Evolutionary conservation across 331 rosid genomes (phyloP).

Genomic region (Rhamnella rubrinervis): DNA sequence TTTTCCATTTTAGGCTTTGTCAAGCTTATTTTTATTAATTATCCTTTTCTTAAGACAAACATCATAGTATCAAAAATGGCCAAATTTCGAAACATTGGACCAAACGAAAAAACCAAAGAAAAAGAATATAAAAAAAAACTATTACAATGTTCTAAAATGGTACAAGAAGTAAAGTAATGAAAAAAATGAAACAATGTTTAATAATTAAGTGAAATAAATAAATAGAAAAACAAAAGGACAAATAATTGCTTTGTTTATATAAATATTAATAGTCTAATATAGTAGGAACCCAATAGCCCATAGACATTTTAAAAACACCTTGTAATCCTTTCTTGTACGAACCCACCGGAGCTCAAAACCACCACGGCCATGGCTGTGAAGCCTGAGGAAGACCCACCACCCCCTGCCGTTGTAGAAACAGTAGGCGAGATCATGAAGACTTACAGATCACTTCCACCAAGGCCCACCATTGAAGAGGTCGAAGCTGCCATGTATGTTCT

Average conservation of each 20-base stretch:
- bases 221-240: neutral
- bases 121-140: neutral
- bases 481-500: slow-evolving; percentile 70
- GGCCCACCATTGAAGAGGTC: slow-evolving; percentile 75
- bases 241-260: neutral
- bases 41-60: too few species aligned
- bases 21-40: too few species aligned
- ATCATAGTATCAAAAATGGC: neutral
- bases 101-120: neutral
- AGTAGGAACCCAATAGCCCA: neutral
- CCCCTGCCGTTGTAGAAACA: slow-evolving; percentile 42
- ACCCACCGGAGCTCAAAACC: neutral
- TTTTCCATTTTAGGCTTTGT: too few species aligned
- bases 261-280: neutral
- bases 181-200: neutral
- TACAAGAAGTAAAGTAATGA: neutral
- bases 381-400: slow-evolving; percentile 35
- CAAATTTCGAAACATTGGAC: neutral
- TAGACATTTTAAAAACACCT: neutral
- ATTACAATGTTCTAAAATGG: neutral
- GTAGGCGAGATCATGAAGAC: slow-evolving; percentile 59
- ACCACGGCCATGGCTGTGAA: slow-evolving; percentile 43
- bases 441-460: slow-evolving; percentile 68
- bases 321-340: neutral
- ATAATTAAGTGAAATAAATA: neutral